Base-by-base conservation (phyloP, 2,329 filamentous ascomycete genomes). In the Xylariaceae sp. region DNA sequence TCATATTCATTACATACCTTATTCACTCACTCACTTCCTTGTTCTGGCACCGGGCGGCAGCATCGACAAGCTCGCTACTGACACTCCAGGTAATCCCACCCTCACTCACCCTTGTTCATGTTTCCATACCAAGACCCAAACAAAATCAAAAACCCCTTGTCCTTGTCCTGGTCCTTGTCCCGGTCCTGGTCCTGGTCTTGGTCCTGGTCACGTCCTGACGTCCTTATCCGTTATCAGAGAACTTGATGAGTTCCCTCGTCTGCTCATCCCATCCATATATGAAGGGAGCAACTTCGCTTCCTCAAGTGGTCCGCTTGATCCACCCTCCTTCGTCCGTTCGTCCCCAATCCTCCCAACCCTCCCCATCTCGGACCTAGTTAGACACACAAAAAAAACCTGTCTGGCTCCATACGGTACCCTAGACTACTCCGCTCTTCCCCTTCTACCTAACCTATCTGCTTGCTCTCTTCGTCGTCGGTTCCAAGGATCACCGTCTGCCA, bases 221-320 rank as follows among this genome's bases (percentile, higher is more conserved):
- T 40, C 42, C 6, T 41, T 11, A 11, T 47, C 41, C 44, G 32
- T 43, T 32, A 40, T 48, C 39, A 40, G 35, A 19, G 19, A 19
- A 19, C 19, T 19, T 19, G 19, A 43, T 29, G 44, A 40, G 40
- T 37, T 32, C 37, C 27, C 34, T 32, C 30, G 39, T 40, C 32
- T 40, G 31, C 48, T 19, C 19, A 19, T 19, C 19, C 19, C 19
- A 19, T 19, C 19, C 43, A 50, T 58, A 47, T 58, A 55, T 50
- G 53, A 53, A 46, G 39, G 46, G 41, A 27, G 32, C 32, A 51
- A 32, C 19, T 45, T 53, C 53, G 49, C 50, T 51, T 29, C 53
- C 37, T 55, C 27, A 12, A 29, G 31, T 37, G 39, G 43, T 48
- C 40, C 49, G 40, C 32, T 37, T 31, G 35, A 48, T 31, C 30